Conservation (phyloP, 2,329 filamentous ascomycete species). For the Exophiala alcalophila region DNA sequence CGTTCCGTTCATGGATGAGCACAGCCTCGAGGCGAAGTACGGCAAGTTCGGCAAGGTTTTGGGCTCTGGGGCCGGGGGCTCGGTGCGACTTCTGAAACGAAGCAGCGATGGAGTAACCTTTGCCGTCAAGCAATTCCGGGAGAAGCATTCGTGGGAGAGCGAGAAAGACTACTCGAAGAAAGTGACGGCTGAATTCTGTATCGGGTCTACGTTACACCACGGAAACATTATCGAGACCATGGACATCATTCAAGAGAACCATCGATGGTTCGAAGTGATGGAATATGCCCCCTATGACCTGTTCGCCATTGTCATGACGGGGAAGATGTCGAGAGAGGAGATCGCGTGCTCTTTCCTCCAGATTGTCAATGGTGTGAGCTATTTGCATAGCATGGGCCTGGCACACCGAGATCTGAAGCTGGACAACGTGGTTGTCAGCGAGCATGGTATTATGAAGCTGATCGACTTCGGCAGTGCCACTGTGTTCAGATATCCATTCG, state of each 20-base stretch:
- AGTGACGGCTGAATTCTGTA: constrained; percentile 95
- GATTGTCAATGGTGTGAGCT: constrained; percentile 90
- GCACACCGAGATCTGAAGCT: constrained; percentile 94
- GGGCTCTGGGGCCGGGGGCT: constrained; percentile 90
- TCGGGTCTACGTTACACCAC: constrained; percentile 93
- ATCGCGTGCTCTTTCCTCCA: constrained; percentile 89
- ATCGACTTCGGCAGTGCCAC: constrained; percentile 98
- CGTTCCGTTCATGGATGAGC: constrained; percentile 90
- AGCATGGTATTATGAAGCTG: constrained; percentile 97
- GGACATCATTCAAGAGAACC: constrained; percentile 92
- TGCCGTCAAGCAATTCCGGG: constrained; percentile 94
- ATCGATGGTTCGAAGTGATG: constrained; percentile 98
- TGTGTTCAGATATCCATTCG: constrained; percentile 96
- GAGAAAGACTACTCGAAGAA: constrained; percentile 98
- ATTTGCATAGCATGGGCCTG: constrained; percentile 90
- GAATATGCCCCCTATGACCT: constrained; percentile 95
- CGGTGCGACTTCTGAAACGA: constrained; percentile 89
- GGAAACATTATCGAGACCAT: constrained; percentile 98
- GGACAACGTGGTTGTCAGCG: constrained; percentile 96
- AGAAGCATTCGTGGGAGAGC: constrained; percentile 86
- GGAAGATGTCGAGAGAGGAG: constrained; percentile 91
- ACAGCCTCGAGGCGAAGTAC: constrained; percentile 85
- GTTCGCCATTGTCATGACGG: constrained; percentile 98
- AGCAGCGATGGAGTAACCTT: constrained; percentile 91
- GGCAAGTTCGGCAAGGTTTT: constrained; percentile 93